phyloP scores from a whole-genome alignment of 306 rosid genomes.

The Lupinus albus region DNA sequence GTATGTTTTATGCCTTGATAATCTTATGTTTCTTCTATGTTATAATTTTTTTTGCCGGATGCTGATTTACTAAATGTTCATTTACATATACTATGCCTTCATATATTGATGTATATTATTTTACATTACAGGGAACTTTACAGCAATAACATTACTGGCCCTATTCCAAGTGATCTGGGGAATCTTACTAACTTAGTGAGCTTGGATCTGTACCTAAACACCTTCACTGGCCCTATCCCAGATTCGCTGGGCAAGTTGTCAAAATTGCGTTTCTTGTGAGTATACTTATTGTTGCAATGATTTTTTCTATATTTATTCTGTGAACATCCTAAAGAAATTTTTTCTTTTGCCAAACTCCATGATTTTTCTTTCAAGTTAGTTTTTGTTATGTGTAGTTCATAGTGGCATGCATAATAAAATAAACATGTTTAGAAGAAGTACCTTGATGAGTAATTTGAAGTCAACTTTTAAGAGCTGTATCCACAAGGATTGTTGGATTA shows the following conservation, averaged over 20 bases:
- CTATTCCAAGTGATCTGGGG: slow-evolving; percentile 91
- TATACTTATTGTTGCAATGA: slow-evolving; percentile 38
- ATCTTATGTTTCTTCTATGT: slow-evolving; percentile 23
- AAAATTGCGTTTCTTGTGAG: slow-evolving; percentile 95
- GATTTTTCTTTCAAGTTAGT: slow-evolving; percentile 8
- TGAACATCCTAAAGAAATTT: background rate
- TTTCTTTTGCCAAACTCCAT: background rate
- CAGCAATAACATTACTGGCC: slow-evolving; percentile 92
- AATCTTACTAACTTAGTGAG: slow-evolving; percentile 99
- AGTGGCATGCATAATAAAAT: slow-evolving; percentile 11
- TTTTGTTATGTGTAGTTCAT: slow-evolving; percentile 12
- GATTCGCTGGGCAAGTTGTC: slow-evolving; percentile 91
- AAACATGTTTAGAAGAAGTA: background rate
- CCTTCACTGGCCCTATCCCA: slow-evolving; percentile 87
- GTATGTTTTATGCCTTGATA: slow-evolving; percentile 59
- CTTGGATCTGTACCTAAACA: slow-evolving; percentile 94
- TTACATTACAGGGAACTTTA: slow-evolving; percentile 78
- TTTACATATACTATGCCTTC: slow-evolving; percentile 2
- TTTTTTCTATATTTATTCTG: background rate
- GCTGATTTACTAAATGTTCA: slow-evolving; percentile 12
- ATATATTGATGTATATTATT: background rate
- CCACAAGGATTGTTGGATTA: background rate
- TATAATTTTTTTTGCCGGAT: background rate
- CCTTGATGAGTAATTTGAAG: slow-evolving; percentile 7
- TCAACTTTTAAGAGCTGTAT: background rate